These are phyloP conservation scores for Cymbopogon citratus DNA, from an alignment of 176 grass and related monocot species.

Conservation along the genomic window DNA sequence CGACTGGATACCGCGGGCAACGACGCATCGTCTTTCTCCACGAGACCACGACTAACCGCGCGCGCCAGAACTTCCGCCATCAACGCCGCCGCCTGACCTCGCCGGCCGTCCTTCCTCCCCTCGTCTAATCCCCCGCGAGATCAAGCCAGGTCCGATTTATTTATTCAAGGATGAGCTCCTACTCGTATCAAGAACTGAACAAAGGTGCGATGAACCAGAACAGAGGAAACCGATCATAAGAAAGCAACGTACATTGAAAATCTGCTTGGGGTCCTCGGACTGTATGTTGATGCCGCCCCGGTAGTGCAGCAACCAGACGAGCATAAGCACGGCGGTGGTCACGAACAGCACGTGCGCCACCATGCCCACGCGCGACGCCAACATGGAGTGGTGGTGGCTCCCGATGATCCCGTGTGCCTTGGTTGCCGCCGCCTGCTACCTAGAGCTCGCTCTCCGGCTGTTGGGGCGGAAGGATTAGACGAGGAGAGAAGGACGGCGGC, in stretches of 20 bases:
- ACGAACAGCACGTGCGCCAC: slow-evolving; percentile 68
- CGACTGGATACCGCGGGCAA: no score
- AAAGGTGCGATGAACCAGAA: neutral
- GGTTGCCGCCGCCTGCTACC: neutral
- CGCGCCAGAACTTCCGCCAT: no score
- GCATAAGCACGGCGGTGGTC: slow-evolving; percentile 57
- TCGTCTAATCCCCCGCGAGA: no score
- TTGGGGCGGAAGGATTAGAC: no score
- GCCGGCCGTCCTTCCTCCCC: no score
- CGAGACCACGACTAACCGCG: no score
- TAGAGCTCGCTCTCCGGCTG: no score
- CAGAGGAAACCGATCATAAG: neutral
- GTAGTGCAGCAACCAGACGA: slow-evolving; percentile 84
- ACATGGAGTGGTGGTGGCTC: slow-evolving; percentile 2
- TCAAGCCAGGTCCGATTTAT: neutral
- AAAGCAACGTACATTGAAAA: slow-evolving; percentile 77
- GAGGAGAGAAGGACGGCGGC: no score
- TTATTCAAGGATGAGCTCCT: neutral
- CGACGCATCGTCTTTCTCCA: no score
- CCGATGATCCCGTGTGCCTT: slow-evolving; percentile 42
- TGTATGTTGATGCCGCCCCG: slow-evolving; percentile 70
- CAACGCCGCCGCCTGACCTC: no score
- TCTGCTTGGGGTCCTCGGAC: slow-evolving; percentile 52
- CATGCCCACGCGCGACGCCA: slow-evolving; percentile 46
- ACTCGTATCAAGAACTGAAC: neutral